Evolutionary conservation across 1,284 basidiomycete genomes (phyloP).

Genomic region (Pholiota adiposa): DNA sequence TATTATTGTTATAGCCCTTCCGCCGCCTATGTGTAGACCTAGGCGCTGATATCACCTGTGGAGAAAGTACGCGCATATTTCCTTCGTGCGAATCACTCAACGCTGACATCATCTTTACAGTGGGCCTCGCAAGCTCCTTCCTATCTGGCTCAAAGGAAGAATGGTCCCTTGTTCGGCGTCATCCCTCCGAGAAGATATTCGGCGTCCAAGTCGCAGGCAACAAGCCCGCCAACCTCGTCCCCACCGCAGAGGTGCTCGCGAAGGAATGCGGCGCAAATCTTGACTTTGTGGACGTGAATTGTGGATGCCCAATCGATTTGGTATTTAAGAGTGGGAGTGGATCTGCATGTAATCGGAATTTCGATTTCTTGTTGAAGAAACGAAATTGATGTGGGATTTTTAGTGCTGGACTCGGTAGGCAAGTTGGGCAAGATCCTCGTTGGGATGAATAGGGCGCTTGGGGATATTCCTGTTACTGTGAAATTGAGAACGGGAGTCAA

Average conservation of each 20-base stretch:
- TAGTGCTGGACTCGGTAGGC: constrained; percentile 83
- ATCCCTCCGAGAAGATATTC: constrained; percentile 89
- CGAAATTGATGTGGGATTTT: constrained; percentile 16
- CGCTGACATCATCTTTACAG: constrained; percentile 35
- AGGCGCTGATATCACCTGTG: constrained; percentile 94
- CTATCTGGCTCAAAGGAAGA: constrained; percentile 86
- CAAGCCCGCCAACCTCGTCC: constrained; percentile 77
- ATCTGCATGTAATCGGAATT: constrained; percentile 67
- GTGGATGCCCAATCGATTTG: constrained; percentile 96
- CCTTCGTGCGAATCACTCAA: not conserved
- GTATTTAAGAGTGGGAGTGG: constrained; percentile 93
- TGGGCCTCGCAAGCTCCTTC: constrained; percentile 86
- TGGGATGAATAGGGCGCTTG: constrained; percentile 92
- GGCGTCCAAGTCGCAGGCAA: constrained; percentile 88
- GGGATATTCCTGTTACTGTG: constrained; percentile 94
- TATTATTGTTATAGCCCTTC: constrained; percentile 72
- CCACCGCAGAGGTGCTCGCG: constrained; percentile 84
- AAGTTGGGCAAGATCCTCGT: constrained; percentile 87
- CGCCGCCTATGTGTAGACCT: constrained; percentile 85
- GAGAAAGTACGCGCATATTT: constrained; percentile 70
- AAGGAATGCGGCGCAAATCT: constrained; percentile 66
- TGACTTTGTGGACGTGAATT: constrained; percentile 95
- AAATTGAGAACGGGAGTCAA: constrained; percentile 94
- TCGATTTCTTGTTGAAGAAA: constrained; percentile 5
- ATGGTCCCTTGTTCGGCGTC: constrained; percentile 88